phyloP scores from a whole-genome alignment of 1,139 yeast species.

The Blastobotrys niveus region DNA sequence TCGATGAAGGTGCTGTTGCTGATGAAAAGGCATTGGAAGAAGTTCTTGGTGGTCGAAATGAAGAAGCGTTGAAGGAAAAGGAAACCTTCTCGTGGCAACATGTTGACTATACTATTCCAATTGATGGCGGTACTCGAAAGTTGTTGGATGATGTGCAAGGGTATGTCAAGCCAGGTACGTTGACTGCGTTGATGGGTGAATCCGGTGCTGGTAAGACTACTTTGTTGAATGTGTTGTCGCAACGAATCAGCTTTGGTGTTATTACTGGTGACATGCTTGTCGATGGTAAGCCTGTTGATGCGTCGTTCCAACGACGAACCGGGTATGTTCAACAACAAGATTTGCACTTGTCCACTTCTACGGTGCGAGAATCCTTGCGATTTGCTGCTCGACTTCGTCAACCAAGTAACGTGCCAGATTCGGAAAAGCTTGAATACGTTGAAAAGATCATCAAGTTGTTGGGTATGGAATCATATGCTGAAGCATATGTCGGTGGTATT shows the following conservation, averaged over 20 bases:
- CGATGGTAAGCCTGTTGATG: conserved; percentile 49
- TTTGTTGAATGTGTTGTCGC: conserved; percentile 52
- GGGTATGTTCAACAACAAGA: conserved; percentile 67
- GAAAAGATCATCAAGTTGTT: conserved; percentile 51
- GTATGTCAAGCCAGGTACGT: conserved; percentile 59
- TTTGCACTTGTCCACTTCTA: conserved; percentile 50
- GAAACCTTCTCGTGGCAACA: conserved; percentile 53
- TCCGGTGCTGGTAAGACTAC: conserved; percentile 71
- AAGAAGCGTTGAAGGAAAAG: background rate
- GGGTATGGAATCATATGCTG: conserved; percentile 59
- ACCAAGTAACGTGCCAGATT: conserved; percentile 43
- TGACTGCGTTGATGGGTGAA: conserved; percentile 62
- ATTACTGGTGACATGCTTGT: conserved; percentile 61
- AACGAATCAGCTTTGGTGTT: conserved; percentile 53
- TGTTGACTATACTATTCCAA: conserved; percentile 46
- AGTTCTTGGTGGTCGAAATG: conserved; percentile 8
- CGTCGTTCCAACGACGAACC: conserved; percentile 53
- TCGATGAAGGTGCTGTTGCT: conserved; percentile 23
- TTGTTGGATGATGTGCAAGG: conserved; percentile 56
- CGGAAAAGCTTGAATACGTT: conserved; percentile 52
- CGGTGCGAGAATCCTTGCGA: conserved; percentile 56
- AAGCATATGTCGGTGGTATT: conserved; percentile 52
- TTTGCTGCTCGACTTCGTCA: conserved; percentile 60
- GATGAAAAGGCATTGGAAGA: conserved; percentile 17
- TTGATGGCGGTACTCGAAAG: conserved; percentile 37